A percentile compares a stretch with the other conserved stretches of the same genome.
These are phyloP conservation scores for Pseudogymnoascus destructans DNA, from an alignment of 2,329 filamentous ascomycete genomes.

Conservation along the genomic window DNA sequence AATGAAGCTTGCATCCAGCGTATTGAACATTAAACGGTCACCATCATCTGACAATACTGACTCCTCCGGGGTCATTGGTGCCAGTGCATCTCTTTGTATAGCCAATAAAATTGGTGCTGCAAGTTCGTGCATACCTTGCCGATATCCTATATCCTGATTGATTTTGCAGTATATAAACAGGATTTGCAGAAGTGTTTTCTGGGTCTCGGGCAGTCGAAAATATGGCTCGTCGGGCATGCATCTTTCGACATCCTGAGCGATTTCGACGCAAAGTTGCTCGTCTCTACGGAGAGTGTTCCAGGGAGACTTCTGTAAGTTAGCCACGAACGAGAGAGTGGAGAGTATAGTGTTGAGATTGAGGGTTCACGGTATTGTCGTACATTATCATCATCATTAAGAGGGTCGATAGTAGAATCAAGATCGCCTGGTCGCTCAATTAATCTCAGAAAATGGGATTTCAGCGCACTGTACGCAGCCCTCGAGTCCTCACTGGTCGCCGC, in stretches of 20 bases:
- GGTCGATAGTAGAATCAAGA: conserved; percentile 62
- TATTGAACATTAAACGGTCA: conserved; percentile 37
- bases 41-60: conserved; percentile 8
- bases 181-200: conserved; percentile 72
- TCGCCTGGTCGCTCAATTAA: conserved; percentile 78
- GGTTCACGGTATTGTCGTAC: conserved; percentile 27
- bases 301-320: conserved; percentile 57
- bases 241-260: conserved; percentile 84
- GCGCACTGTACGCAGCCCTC: conserved; percentile 59
- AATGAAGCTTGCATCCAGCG: conserved; percentile 59
- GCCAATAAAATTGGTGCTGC: conserved; percentile 81
- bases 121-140: conserved; percentile 98
- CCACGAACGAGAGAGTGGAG: conserved; percentile 16
- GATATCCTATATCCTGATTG: conserved; percentile 73
- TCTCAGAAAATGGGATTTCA: conserved; percentile 62
- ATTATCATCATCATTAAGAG: conserved; percentile 65
- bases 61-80: conserved; percentile 22
- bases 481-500: conserved; percentile 50
- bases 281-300: conserved; percentile 82
- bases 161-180: conserved; percentile 92
- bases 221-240: conserved; percentile 82
- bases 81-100: conserved; percentile 67
- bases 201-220: conserved; percentile 68
- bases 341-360: neutral
- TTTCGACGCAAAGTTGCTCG: conserved; percentile 73